These are phyloP conservation scores for Pyrus hybrid DNA, from an alignment of 331 rosid genomes.

Conservation along the genomic window DNA sequence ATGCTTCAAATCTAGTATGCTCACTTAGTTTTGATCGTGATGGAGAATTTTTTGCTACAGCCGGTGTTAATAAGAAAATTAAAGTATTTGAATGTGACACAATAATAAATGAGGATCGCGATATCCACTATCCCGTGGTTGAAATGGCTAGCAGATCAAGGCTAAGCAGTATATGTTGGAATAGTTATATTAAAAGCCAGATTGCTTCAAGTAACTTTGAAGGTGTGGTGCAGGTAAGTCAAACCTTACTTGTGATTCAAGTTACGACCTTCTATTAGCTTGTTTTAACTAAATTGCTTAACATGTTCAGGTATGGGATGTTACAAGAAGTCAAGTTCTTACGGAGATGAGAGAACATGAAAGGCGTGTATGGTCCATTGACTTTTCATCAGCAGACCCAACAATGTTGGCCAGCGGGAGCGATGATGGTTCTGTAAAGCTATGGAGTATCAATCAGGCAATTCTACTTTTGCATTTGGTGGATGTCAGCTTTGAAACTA, in stretches of 20 bases:
- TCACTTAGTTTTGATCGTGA: conserved; percentile 89
- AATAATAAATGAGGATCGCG: conserved; percentile 73
- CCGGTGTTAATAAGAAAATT: conserved; percentile 93
- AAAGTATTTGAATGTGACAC: conserved; percentile 81
- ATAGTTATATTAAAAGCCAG: conserved; percentile 91
- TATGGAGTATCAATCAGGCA: conserved; percentile 99
- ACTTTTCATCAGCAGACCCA: conserved; percentile 89
- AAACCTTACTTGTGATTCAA: conserved; percentile 6
- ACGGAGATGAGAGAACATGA: conserved; percentile 92
- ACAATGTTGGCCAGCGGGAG: conserved; percentile 96
- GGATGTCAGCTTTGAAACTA: conserved; percentile 97
- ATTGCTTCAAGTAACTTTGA: conserved; percentile 98
- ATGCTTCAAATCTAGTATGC: conserved; percentile 90
- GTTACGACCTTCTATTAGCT: neutral
- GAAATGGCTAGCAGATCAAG: conserved; percentile 86
- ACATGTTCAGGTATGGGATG: conserved; percentile 88
- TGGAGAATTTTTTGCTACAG: conserved; percentile 91
- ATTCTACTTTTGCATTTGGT: conserved; percentile 95
- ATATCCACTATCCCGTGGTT: conserved; percentile 92
- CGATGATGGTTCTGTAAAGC: conserved; percentile 94
- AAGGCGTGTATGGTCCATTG: conserved; percentile 92
- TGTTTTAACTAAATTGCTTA: conserved; percentile 10
- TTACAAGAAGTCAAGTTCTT: conserved; percentile 77
- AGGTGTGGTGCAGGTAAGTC: conserved; percentile 89
- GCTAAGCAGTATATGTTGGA: conserved; percentile 95